phyloP scores from a whole-genome alignment of 2,329 filamentous ascomycete species.

The Beauveria varroae region DNA sequence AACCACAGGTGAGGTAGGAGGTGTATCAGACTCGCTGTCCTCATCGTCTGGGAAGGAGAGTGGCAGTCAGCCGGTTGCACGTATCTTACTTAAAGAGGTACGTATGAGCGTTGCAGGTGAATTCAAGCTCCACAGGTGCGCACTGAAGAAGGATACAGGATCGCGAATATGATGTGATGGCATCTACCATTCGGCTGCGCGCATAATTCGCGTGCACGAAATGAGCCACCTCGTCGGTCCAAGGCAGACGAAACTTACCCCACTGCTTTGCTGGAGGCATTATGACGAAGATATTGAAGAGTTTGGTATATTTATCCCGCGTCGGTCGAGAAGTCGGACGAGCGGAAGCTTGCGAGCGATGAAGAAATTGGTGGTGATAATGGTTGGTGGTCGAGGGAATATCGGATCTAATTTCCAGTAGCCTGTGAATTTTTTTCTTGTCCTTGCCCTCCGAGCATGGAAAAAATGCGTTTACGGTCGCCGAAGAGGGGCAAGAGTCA shows the following conservation, averaged over 20 bases:
- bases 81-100: background rate
- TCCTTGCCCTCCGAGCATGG: background rate
- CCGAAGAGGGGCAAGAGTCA: background rate
- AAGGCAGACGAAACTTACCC: constrained; percentile 27
- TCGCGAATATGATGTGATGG: background rate
- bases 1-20: constrained; percentile 25
- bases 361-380: background rate
- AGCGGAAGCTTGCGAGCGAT: background rate
- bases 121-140: background rate
- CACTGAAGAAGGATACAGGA: background rate
- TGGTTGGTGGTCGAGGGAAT: background rate
- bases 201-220: background rate
- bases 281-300: constrained; percentile 18
- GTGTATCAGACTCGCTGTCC: constrained; percentile 30
- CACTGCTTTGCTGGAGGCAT: constrained; percentile 37
- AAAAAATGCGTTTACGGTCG: background rate
- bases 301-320: background rate
- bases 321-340: background rate
- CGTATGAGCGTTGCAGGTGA: background rate
- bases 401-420: constrained; percentile 1
- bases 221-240: background rate
- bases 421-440: background rate
- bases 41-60: constrained; percentile 28
- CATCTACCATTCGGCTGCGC: background rate
- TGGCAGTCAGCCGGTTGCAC: constrained; percentile 17